phyloP scores from a whole-genome alignment of 2,329 filamentous ascomycete species.

The Talaromyces sp. region DNA sequence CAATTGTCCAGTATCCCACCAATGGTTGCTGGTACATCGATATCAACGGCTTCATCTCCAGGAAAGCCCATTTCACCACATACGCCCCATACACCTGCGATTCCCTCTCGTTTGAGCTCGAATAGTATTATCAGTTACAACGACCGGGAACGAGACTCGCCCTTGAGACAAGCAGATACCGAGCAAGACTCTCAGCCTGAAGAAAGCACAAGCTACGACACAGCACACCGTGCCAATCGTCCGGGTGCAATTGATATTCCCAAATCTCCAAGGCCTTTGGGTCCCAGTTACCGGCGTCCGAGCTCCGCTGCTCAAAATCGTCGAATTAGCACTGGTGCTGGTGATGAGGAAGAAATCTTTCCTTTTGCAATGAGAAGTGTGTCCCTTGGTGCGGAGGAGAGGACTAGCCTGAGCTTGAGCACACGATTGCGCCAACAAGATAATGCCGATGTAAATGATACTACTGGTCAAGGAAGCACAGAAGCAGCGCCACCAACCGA shows the following conservation, averaged over 20 bases:
- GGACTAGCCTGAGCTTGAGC: slow-evolving; percentile 26
- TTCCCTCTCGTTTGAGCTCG: slow-evolving; percentile 87
- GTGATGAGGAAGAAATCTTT: slow-evolving; percentile 42
- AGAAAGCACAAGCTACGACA: slow-evolving; percentile 32
- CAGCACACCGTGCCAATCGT: slow-evolving; percentile 24
- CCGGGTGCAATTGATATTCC: slow-evolving; percentile 45
- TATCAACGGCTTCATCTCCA: slow-evolving; percentile 82
- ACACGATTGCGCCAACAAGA: slow-evolving; percentile 30
- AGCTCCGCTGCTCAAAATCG: slow-evolving; percentile 39
- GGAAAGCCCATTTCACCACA: slow-evolving; percentile 85
- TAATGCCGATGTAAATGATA: slow-evolving; percentile 18
- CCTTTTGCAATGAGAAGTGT: slow-evolving; percentile 42
- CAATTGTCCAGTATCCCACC: slow-evolving; percentile 61
- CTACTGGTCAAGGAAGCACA: slow-evolving; percentile 16
- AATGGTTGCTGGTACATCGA: slow-evolving; percentile 59
- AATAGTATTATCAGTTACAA: slow-evolving; percentile 75
- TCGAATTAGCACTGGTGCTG: slow-evolving; percentile 16
- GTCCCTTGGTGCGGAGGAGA: slow-evolving; percentile 40
- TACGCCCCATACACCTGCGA: slow-evolving; percentile 86
- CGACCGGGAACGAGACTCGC: slow-evolving; percentile 30
- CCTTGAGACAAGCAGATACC: slow-evolving; percentile 22
- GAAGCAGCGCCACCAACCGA: slow-evolving; percentile 16
- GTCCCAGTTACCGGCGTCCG: slow-evolving; percentile 37
- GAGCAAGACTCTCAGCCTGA: slow-evolving; percentile 28
- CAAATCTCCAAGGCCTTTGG: slow-evolving; percentile 39